Base-by-base conservation (phyloP, 1,284 basidiomycete species). In the Ganoderma lucidum region DNA sequence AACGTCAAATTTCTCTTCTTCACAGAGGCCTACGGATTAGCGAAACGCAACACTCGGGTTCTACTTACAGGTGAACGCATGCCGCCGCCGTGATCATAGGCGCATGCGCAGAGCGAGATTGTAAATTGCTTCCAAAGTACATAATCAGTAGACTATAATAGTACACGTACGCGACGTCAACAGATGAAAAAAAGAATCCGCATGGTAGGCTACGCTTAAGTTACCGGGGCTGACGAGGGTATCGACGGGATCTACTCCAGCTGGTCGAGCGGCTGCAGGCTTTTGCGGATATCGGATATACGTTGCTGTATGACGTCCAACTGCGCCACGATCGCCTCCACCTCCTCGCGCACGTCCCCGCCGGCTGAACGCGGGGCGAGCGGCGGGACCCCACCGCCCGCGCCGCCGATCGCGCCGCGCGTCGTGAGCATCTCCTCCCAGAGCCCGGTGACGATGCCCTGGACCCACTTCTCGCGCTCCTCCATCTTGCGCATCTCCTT, bases 381-480 rank as follows among this genome's bases (percentile, higher is more conserved):
- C 23, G 75, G 75, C 14, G 77, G 67, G 39, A 45, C 58, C 59
- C 55, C 37, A n/a, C 56, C 48, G 9, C 35, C 35, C 4, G 35
- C 35, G 8, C 35, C 35, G 45, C 70, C 72, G 6, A 66, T 14
- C 6, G 37, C 37, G 19, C 77, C 80, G 75, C 82, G 83, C 48
- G 82, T 83, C 56, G 80, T 79, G n/a, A 85, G 82, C 72, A 93
- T 76, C 81, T 93, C 92, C 53, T 92, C 92, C 87, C 88, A 90
- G 56, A 93, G 80, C 32, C 87, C 86, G 53, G 85, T 87, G 62
- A 93, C 87, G 66, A 93, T 86, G 9, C 87, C 86, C 76, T 92
- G 88, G 65, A 93, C 86, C 90, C 88, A 92, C 82, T 86, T 86
- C 81, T 92, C 91, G 80, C 87, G 84, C 78, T 93, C 92, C 78